Evolutionary conservation across 805 yeast genomes (phyloP), one percentile per base, ranked within the genome.

Genomic region (Pichia cabralensis): DNA sequence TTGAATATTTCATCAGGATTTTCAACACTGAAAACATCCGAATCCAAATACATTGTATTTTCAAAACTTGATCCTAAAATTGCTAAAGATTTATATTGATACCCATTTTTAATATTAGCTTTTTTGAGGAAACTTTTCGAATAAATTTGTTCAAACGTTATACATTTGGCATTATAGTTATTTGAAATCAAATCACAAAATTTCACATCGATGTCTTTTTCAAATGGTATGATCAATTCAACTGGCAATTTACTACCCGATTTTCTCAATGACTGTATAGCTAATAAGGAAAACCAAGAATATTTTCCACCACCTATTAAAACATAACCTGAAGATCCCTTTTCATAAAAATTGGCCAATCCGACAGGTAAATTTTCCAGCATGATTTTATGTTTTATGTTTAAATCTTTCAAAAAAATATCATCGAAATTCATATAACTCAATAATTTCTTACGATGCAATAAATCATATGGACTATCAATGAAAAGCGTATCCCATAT

Each of bases 51-150:
- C 10, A 69, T 48, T 19, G 58, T 61, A 31, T 66, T 61, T 39
- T 67, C 66, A 43, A 69, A 69, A 3, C 65, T 57, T 10, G 73
- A 64, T 2, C 63, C 58, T 34, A 68, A 44, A 20, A 69, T 43
- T 12, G 74, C 72, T 24, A 69, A 48, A 1, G 60, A 53, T 39
- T 65, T 65, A 36, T 54, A 44, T 38, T 61, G 69, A 39, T 62
- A 65, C 7, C 64, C 65, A n/a, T n/a, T n/a, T 16, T 34, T 48
- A 31, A 46, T 45, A 20, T 36, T 47, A 16, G 53, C 45, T 18
- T 46, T 44, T 4, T 43, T 31, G 11, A 54, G 24, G 1, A 39
- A 38, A 3, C 42, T 45, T 9, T 22, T 44, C 3, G 62, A 68
- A 14, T 64, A 46, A 13, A 58, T 54, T 3, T 56, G 55, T 12